A percentile compares a stretch with the other conserved stretches of the same genome.
Evolutionary conservation across 208 protist species (phyloP).

Genomic region (Lotmaria passim): DNA sequence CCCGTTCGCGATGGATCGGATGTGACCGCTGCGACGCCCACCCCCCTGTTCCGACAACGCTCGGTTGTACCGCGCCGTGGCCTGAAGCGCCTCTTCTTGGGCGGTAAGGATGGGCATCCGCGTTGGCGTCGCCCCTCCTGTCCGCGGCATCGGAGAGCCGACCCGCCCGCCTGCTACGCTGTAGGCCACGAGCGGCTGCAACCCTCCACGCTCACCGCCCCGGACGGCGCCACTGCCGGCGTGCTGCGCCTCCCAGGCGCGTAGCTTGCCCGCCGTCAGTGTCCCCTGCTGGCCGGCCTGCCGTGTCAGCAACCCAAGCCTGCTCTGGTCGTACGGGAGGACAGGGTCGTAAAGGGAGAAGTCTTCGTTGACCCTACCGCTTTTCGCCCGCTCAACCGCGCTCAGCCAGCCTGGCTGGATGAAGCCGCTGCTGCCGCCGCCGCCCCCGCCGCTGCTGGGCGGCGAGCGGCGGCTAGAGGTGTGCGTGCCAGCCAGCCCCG

Average conservation of each 20-base stretch:
- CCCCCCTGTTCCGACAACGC: constrained; percentile 27
- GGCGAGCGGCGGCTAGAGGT: constrained; percentile 13
- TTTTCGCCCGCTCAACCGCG: constrained; percentile 59
- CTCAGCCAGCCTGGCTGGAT: constrained; percentile 52
- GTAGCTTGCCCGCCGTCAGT: constrained; percentile 61
- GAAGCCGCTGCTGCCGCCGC: constrained; percentile 4
- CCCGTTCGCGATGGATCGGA: constrained; percentile 20
- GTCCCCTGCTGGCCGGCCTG: constrained; percentile 44
- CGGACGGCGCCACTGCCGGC: not conserved
- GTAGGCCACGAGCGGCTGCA: constrained; percentile 18
- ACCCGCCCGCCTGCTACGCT: constrained; percentile 14
- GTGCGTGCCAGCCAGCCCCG: constrained; percentile 15
- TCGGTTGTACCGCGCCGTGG: constrained; percentile 22
- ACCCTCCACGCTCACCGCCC: not conserved
- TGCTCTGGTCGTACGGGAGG: constrained; percentile 59
- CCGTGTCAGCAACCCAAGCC: constrained; percentile 44
- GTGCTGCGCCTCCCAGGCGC: constrained; percentile 45
- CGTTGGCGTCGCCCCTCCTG: not conserved
- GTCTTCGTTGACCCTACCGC: constrained; percentile 15
- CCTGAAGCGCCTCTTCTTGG: constrained; percentile 36
- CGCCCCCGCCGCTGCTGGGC: constrained; percentile 6
- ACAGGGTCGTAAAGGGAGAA: constrained; percentile 30
- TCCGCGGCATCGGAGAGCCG: not conserved
- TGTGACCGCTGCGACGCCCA: constrained; percentile 21
- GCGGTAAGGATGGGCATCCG: constrained; percentile 26